Evolutionary conservation across 805 yeast genomes (phyloP).

Genomic region (Metschnikowia lochheadii): DNA sequence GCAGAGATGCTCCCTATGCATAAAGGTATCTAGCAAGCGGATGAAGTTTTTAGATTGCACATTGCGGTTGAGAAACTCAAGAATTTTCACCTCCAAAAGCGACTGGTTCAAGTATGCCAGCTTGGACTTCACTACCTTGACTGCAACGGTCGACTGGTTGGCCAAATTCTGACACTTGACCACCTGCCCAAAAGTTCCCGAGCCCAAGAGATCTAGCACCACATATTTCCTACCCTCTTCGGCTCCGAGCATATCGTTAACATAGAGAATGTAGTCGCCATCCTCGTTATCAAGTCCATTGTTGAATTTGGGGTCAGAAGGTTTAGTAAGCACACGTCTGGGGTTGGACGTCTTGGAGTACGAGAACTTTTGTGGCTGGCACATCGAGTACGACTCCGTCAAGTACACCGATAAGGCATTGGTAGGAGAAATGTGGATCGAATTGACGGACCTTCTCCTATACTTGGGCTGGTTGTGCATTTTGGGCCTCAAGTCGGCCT

Average conservation of each 20-base stretch:
- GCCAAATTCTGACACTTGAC: conserved; percentile 82
- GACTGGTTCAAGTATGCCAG: conserved; percentile 91
- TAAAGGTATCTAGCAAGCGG: conserved; percentile 77
- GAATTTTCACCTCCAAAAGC: conserved; percentile 79
- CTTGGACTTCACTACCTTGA: conserved; percentile 88
- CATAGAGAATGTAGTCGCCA: conserved; percentile 87
- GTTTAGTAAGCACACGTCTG: conserved; percentile 86
- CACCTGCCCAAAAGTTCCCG: conserved; percentile 98
- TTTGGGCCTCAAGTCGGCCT: conserved; percentile 57
- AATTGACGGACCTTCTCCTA: conserved; percentile 63
- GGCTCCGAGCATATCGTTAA: conserved; percentile 86
- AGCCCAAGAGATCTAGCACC: conserved; percentile 87
- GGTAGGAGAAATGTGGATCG: conserved; percentile 70
- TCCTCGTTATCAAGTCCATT: conserved; percentile 86
- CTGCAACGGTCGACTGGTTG: conserved; percentile 87
- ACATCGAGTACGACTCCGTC: conserved; percentile 75
- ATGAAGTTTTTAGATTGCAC: conserved; percentile 70
- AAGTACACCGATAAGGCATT: conserved; percentile 73
- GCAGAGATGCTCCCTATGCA: conserved; percentile 90
- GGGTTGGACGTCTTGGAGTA: conserved; percentile 87
- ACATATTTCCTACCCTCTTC: conserved; percentile 83
- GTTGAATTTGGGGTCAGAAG: conserved; percentile 75
- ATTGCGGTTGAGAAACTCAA: conserved; percentile 74
- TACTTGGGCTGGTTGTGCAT: conserved; percentile 62
- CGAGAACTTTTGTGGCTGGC: conserved; percentile 72